Conservation (phyloP, 2,329 filamentous ascomycete species). For the Trichoderma polysporum region DNA sequence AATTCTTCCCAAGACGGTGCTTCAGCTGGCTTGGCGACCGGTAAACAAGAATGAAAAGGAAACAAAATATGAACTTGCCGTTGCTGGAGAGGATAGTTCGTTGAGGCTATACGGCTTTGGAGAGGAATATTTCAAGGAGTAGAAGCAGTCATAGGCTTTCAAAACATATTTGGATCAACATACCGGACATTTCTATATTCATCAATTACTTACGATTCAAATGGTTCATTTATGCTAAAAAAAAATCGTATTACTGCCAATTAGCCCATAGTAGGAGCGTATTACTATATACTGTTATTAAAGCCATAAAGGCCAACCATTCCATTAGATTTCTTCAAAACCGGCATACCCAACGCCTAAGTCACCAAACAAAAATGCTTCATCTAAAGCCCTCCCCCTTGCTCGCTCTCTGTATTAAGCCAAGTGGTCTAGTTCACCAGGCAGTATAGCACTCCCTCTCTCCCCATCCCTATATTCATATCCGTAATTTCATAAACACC, state of each 20-base stretch:
- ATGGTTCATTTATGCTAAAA: not conserved
- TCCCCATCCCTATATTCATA: not conserved
- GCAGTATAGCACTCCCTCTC: not conserved
- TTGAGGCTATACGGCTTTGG: slow-evolving; percentile 55
- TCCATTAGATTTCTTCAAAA: not conserved
- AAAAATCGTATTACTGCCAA: not conserved
- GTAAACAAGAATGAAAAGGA: slow-evolving; percentile 30
- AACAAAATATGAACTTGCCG: slow-evolving; percentile 43
- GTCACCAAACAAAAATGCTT: not conserved
- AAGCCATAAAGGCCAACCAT: slow-evolving; percentile 1
- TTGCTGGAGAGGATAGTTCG: slow-evolving; percentile 62
- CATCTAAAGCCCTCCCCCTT: not conserved
- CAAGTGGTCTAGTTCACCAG: not conserved
- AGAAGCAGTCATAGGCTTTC: not conserved
- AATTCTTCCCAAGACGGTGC: slow-evolving; percentile 60
- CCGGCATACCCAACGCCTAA: slow-evolving; percentile 3
- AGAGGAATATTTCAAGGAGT: slow-evolving; percentile 4
- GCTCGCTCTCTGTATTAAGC: not conserved
- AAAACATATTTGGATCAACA: not conserved
- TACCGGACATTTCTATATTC: not conserved
- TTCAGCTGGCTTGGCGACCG: slow-evolving; percentile 70
- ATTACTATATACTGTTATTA: slow-evolving; percentile 18
- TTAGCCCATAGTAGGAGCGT: not conserved
- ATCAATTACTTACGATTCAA: fast-evolving
- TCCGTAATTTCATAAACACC: not conserved